A percentile compares a stretch with the other conserved stretches of the same genome.
phyloP scores from a whole-genome alignment of 176 grass and related monocot species.

The Zea mays region DNA sequence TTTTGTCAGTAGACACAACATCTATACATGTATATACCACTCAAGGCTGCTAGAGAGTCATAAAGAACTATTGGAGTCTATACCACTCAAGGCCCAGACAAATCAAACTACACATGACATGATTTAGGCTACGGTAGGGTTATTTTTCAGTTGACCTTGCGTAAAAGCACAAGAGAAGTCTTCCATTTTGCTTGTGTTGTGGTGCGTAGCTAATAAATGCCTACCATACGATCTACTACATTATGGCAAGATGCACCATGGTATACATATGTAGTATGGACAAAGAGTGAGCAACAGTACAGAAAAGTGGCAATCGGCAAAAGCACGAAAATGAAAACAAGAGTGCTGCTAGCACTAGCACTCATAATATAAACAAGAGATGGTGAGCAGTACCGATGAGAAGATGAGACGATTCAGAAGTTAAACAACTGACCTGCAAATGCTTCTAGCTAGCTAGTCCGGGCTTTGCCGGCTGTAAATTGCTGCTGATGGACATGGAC shows the following conservation, averaged over 20 bases:
- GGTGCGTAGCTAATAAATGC: background rate
- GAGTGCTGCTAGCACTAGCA: slow-evolving; percentile 6
- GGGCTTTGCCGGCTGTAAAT: slow-evolving; percentile 24
- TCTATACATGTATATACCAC: slow-evolving; percentile 55
- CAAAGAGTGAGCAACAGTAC: slow-evolving; percentile 5
- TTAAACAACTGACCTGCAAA: slow-evolving; percentile 70
- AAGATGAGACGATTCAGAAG: slow-evolving; percentile 30
- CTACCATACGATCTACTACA: slow-evolving; percentile 3
- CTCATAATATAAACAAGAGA: slow-evolving; percentile 29
- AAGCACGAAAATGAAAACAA: slow-evolving; percentile 37
- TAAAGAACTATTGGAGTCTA: slow-evolving; percentile 67
- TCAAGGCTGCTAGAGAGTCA: slow-evolving; percentile 52
- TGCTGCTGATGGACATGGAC: background rate
- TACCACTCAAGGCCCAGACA: slow-evolving; percentile 57
- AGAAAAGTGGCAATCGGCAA: slow-evolving; percentile 22
- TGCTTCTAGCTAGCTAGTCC: slow-evolving; percentile 6
- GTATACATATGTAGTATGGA: slow-evolving; percentile 23
- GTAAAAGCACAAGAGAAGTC: slow-evolving; percentile 35
- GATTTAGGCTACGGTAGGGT: slow-evolving; percentile 44
- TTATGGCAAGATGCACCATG: slow-evolving; percentile 22
- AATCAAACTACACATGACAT: slow-evolving; percentile 46
- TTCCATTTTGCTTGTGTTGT: background rate
- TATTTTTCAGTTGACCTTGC: slow-evolving; percentile 34
- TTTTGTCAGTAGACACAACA: slow-evolving; percentile 47
- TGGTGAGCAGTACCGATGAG: slow-evolving; percentile 12